phyloP scores from a whole-genome alignment of 1,284 basidiomycete species.

The Rhodotorula mucilaginosa region DNA sequence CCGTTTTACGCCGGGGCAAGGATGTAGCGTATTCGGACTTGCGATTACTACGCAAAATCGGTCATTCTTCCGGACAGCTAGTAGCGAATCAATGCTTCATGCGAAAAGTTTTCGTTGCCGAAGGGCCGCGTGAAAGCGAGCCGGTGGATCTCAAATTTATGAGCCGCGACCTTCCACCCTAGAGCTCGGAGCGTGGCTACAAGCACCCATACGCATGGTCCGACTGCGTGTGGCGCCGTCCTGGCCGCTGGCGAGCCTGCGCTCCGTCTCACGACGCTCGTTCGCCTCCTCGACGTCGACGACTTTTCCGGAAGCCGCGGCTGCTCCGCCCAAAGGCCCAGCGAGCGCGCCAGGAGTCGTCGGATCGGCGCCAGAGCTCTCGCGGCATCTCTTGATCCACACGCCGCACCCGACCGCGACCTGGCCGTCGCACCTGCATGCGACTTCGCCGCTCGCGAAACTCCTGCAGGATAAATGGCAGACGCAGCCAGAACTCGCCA shows the following conservation, averaged over 20 bases:
- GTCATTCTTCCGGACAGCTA: no score
- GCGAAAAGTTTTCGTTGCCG: no score
- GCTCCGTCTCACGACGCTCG: neutral
- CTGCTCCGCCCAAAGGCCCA: neutral
- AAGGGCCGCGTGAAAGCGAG: no score
- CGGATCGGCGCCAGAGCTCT: conserved; percentile 16
- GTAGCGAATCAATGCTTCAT: no score
- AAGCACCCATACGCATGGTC: neutral
- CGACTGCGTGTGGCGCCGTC: neutral
- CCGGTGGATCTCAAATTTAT: no score
- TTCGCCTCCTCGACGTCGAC: neutral
- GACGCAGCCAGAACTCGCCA: neutral
- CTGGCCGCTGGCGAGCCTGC: neutral
- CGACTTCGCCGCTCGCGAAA: conserved; percentile 28
- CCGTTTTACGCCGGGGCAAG: no score
- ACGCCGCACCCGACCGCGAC: conserved; percentile 5
- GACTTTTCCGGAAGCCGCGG: neutral
- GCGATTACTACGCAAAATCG: no score
- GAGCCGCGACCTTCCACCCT: no score
- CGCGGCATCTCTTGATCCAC: conserved; percentile 31
- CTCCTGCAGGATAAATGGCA: conserved; percentile 21
- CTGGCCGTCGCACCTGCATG: conserved; percentile 41
- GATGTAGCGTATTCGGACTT: no score
- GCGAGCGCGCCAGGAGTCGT: conserved; percentile 9
- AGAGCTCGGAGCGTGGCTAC: no score